These are phyloP conservation scores for Cutaneotrichosporon sp. DNA, from an alignment of 1,284 basidiomycete species.

Conservation along the genomic window DNA sequence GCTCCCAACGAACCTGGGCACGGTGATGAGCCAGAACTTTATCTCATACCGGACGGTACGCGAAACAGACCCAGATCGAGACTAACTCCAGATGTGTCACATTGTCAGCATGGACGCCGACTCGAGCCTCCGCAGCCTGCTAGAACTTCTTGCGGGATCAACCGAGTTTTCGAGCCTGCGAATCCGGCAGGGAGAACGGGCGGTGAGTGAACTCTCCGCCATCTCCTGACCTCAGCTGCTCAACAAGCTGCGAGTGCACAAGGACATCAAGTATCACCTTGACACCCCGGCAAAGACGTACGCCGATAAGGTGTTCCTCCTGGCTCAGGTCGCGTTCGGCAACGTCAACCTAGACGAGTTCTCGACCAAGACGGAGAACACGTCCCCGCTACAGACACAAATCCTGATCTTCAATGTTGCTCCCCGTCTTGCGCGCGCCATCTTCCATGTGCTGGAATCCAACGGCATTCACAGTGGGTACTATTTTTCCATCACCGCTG, in stretches of 20 bases:
- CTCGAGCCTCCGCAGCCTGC: conserved; percentile 27
- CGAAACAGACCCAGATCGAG: rapidly evolving
- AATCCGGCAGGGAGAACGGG: conserved; percentile 44
- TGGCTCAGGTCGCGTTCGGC: conserved; percentile 45
- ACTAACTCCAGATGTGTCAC: conserved; percentile 26
- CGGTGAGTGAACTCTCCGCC: conserved; percentile 22
- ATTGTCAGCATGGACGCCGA: conserved; percentile 31
- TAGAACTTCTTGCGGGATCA: conserved; percentile 33
- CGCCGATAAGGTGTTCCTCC: conserved; percentile 50
- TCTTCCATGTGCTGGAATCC: conserved; percentile 32
- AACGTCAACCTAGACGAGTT: conserved; percentile 39
- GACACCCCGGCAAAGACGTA: conserved; percentile 34
- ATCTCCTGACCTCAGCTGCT: conserved; percentile 29
- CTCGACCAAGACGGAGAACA: conserved; percentile 31
- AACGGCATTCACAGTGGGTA: conserved; percentile 32
- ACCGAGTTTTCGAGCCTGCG: conserved; percentile 44
- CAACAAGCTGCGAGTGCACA: conserved; percentile 37
- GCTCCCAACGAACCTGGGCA: conserved; percentile 26
- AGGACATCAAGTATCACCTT: conserved; percentile 37
- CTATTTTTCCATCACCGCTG: neutral
- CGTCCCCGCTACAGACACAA: conserved; percentile 32
- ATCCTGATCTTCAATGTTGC: conserved; percentile 41
- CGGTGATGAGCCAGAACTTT: conserved; percentile 40
- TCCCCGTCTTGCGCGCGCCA: conserved; percentile 44
- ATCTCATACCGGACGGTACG: conserved; percentile 24